These are phyloP conservation scores for Fraxinus excelsior DNA, from an alignment of 257 asterid species.

Conservation along the genomic window DNA sequence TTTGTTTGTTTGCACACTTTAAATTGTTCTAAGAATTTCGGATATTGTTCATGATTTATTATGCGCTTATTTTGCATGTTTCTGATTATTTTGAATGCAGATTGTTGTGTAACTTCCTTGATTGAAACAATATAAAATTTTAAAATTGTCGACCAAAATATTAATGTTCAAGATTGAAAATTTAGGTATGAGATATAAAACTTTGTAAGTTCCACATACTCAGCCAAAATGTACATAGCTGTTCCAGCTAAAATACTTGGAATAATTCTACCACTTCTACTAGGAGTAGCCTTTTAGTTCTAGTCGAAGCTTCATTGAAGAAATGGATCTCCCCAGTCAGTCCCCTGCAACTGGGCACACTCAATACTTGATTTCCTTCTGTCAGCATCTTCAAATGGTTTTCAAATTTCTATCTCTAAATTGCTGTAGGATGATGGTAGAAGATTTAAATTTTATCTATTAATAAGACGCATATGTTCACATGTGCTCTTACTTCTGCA, in stretches of 20 bases:
- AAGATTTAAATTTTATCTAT: not conserved
- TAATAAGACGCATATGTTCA: not conserved
- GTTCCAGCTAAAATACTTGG: not conserved
- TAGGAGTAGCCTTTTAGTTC: not conserved
- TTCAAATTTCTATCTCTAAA: not conserved
- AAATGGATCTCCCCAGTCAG: not conserved
- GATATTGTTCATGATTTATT: too few species aligned
- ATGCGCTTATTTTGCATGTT: too few species aligned
- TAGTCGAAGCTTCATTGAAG: not conserved
- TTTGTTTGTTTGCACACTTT: too few species aligned
- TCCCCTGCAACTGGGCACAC: not conserved
- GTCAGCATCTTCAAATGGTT: not conserved
- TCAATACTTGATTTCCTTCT: not conserved
- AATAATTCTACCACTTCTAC: not conserved
- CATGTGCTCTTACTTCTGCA: not conserved
- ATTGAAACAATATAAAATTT: not conserved
- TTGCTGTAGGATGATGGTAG: conserved; percentile 10
- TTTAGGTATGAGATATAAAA: not conserved
- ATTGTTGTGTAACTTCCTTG: not conserved
- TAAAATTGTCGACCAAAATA: not conserved
- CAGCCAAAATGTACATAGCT: not conserved
- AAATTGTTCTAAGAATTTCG: too few species aligned
- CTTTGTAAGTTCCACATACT: not conserved
- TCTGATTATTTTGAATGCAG: not conserved
- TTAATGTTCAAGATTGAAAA: not conserved